These are phyloP conservation scores for Graphiopsis chlorocephala DNA, from an alignment of 2,329 filamentous ascomycete species.

Conservation along the genomic window DNA sequence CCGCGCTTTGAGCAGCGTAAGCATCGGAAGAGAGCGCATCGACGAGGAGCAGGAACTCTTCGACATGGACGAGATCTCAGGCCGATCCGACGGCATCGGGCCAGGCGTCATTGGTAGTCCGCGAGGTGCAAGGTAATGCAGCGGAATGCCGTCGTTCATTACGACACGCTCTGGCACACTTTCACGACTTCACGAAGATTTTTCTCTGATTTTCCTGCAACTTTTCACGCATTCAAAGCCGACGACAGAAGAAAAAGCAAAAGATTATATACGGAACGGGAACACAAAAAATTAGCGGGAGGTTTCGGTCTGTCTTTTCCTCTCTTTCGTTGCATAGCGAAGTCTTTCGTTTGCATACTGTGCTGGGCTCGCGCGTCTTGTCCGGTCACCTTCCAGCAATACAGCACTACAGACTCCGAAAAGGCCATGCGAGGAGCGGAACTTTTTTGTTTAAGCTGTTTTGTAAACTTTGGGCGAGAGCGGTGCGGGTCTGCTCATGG, in stretches of 20 bases:
- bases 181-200: background rate
- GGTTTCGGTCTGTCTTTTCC: background rate
- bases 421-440: background rate
- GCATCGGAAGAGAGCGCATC: constrained; percentile 27
- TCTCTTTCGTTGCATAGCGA: background rate
- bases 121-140: background rate
- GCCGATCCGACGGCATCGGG: constrained; percentile 1
- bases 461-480: background rate
- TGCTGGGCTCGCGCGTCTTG: background rate
- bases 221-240: background rate
- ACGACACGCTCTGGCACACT: background rate
- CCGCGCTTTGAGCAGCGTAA: constrained; percentile 28
- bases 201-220: background rate
- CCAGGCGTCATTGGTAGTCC: constrained; percentile 12
- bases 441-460: background rate
- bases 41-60: constrained; percentile 34
- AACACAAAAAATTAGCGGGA: background rate
- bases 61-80: constrained; percentile 33
- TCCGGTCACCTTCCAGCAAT: background rate
- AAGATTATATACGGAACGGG: background rate
- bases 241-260: background rate
- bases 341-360: background rate
- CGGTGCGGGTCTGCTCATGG: background rate
- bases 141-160: background rate
- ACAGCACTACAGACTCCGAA: background rate